Conservation (phyloP, 768 basidiomycete genomes). For the Pleurotus platypus region DNA sequence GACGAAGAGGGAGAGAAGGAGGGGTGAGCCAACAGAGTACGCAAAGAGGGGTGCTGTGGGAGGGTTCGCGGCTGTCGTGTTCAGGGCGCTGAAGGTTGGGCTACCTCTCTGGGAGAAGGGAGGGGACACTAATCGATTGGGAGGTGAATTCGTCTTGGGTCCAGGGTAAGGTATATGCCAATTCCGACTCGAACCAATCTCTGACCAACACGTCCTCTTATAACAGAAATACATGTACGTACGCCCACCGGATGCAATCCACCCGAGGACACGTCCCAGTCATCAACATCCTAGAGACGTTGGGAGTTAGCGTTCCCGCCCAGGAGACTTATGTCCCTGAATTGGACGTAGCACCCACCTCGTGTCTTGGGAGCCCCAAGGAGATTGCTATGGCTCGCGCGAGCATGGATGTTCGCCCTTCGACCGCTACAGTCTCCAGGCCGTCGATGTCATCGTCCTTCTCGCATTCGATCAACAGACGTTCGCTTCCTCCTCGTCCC, state of each 20-base stretch:
- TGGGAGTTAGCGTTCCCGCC: slow-evolving; percentile 26
- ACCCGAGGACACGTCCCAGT: slow-evolving; percentile 76
- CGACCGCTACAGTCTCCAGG: neutral
- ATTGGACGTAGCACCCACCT: neutral
- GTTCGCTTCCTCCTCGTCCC: neutral
- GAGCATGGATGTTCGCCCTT: slow-evolving; percentile 1
- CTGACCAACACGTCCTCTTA: neutral
- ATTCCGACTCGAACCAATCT: slow-evolving; percentile 2
- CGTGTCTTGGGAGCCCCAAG: slow-evolving; percentile 1
- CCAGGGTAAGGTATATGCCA: slow-evolving; percentile 33
- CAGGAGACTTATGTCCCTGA: neutral
- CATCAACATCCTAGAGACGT: slow-evolving; percentile 58
- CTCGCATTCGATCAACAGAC: neutral
- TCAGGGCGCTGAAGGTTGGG: slow-evolving; percentile 64
- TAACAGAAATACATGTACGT: slow-evolving; percentile 58
- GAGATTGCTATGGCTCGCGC: neutral
- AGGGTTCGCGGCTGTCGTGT: slow-evolving; percentile 72
- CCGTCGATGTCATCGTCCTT: neutral
- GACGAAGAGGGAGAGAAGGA: slow-evolving; percentile 4
- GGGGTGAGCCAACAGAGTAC: slow-evolving; percentile 31
- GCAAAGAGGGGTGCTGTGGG: slow-evolving; percentile 61
- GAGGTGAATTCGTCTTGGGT: slow-evolving; percentile 77
- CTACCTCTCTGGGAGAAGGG: slow-evolving; percentile 84
- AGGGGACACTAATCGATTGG: slow-evolving; percentile 75
- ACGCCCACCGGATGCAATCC: slow-evolving; percentile 82